Evolutionary conservation across 177 flowering plant genomes (phyloP), one percentile per base, ranked within the genome.

Genomic region (Tripterygium wilfordii): DNA sequence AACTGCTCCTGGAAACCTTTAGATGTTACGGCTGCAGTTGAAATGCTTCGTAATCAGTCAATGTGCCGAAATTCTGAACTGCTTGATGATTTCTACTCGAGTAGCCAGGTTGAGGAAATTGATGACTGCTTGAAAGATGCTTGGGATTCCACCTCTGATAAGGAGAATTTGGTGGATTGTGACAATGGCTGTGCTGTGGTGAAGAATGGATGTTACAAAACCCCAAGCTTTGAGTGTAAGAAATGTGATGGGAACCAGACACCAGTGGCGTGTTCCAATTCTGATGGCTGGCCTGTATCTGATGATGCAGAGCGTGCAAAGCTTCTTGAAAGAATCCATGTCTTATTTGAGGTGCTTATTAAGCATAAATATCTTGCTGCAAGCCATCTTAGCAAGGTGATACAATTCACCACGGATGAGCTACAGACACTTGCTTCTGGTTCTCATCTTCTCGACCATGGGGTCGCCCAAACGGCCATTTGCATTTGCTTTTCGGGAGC

Each of bases 401-500:
- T 87, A 24, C 85, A 83, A 22, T 80, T 72, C 47, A 66, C 90
- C 10, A 60, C 75, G 69, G 96, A 85, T 48, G 95, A 85, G 70
- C 66, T 94, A 32, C 96, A 75, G 54, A 62, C 67, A 57, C 53
- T 82, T 38, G 60, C 72, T 50, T 71, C 74, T 36, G 81, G 75
- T 50, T 69, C 84, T 36, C 79, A 56, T 57, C 75, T 92, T 49
- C 59, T 77, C 33, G 65, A 63, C 47, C 82, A 60, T 57, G 85
- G 81, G 25, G 49, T 88, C 49, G 88, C 76, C 27, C 89, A 77
- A 50, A 64, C 86, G 35, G 97, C 99, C 10, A 38, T 74, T 8
- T 87, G 95, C 64, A 81, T 94, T 17, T 94, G 99, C 70, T 85
- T 89, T 60, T 53, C 90, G 62, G 95, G 85, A 53, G 78, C 78